Percentiles rank a stretch among this genome's conserved stretches.
phyloP scores from a whole-genome alignment of 257 asterid genomes.

The Coffea canephora region DNA sequence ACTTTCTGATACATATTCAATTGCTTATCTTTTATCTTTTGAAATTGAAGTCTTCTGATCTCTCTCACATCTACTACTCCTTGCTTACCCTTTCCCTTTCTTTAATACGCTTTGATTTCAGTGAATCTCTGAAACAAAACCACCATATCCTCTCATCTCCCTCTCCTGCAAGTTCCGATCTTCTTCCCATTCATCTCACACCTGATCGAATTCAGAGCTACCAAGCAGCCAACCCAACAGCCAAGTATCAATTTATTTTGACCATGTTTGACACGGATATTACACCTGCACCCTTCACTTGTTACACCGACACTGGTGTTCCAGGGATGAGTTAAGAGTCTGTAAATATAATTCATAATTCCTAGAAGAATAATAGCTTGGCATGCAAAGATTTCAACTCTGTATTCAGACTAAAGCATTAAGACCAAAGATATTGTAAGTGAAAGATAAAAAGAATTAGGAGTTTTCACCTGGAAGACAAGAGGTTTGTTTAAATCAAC shows the following conservation, averaged over 20 bases:
- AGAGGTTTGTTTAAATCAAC: conserved; percentile 88
- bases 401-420: background rate
- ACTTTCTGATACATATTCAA: too few species aligned
- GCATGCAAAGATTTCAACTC: background rate
- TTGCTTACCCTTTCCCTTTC: background rate
- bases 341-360: background rate
- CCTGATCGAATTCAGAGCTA: background rate
- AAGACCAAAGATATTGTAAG: background rate
- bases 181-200: background rate
- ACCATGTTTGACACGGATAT: too few species aligned
- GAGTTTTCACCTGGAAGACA: conserved; percentile 63
- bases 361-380: background rate
- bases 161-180: background rate
- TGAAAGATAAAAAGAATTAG: background rate
- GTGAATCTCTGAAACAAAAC: background rate
- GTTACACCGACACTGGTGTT: background rate
- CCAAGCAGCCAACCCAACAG: background rate
- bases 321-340: background rate
- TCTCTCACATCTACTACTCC: too few species aligned
- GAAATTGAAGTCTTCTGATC: too few species aligned
- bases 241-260: background rate
- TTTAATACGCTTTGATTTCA: background rate
- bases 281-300: too few species aligned
- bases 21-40: too few species aligned
- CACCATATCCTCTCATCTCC: background rate